Base-by-base conservation (phyloP, 495 filamentous ascomycete genomes). In the Annulohypoxylon bovei region DNA sequence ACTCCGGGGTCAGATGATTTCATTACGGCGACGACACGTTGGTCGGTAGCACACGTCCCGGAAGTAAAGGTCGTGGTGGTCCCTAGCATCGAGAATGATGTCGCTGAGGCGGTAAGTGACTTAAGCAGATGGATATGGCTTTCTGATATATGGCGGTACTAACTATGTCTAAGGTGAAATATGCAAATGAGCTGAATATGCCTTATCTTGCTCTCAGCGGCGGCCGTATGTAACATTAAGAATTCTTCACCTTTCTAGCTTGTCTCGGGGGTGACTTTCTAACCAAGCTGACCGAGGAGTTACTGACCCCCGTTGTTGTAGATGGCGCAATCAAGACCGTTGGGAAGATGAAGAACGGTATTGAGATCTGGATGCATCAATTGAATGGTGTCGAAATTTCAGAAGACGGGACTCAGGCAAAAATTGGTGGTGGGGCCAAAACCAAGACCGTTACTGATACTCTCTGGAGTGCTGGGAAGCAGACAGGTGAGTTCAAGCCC, bases 31-130 rank as follows among this genome's bases (percentile, higher is more conserved):
- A 82, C 81, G 5, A 73, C 75, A 11, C 81, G 87, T 40, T 88
- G 83, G 81, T 80, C 77, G 18, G 65, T 71, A 23, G 49, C 79
- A 6, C 75, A 74, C 4, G 61, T 72, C n/a, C 85, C 87, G 2
- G 76, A 60, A 14, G 76, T 82, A 12, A 81, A 81, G 20, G 56
- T 85, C n/a, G 81, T 85, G 12, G 80, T 88, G 2, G 79, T 82
- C 9, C 82, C 83, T 6, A 81, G 74, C 14, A 81, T 78, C 5
- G 86, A 86, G 64, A 75, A 82, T 16, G 88, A 89, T 67, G 81
- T 89, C 23, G 77, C 76, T 3, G 72, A 79, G 44, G 83, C 80
- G 1, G 87, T 88, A 74, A 65, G 77, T 12, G 16, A 9, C 18
- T 20, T 20, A 14, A 33, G 7, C 1, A 27, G n/a, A 32, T 32